phyloP scores from a whole-genome alignment of 2,329 filamentous ascomycete species.

The Fusarium sp. region DNA sequence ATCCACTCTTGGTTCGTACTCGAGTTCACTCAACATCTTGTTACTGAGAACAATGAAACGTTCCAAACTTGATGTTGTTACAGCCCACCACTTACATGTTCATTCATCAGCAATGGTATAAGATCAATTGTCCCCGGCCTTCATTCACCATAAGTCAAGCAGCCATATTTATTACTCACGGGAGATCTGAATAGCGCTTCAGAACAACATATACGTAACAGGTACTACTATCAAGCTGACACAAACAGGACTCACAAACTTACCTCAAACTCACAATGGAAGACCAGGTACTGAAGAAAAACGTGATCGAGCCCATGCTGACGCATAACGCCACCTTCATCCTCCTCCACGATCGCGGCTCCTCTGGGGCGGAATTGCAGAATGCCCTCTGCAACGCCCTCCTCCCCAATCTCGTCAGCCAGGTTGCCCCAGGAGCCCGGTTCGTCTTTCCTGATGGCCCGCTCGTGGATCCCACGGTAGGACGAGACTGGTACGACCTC shows the following conservation, averaged over 20 bases:
- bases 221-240: neutral
- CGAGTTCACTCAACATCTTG: neutral
- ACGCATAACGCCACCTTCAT: slow-evolving; percentile 7
- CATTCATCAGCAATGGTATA: neutral
- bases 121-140: neutral
- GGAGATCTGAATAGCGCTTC: neutral
- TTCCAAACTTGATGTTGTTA: neutral
- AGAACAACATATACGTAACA: neutral
- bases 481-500: slow-evolving; percentile 1
- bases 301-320: neutral
- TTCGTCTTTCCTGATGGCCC: slow-evolving; percentile 9
- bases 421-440: neutral
- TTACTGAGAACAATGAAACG: neutral
- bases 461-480: neutral
- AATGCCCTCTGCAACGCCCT: neutral
- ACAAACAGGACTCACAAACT: neutral
- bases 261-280: neutral
- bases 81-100: neutral
- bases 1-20: neutral
- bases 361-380: neutral
- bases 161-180: neutral
- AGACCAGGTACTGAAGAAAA: neutral
- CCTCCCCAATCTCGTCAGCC: neutral
- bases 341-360: slow-evolving; percentile 10
- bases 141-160: neutral